phyloP scores from a whole-genome alignment of 1,284 basidiomycete genomes.

The Inonotus hispidus region DNA sequence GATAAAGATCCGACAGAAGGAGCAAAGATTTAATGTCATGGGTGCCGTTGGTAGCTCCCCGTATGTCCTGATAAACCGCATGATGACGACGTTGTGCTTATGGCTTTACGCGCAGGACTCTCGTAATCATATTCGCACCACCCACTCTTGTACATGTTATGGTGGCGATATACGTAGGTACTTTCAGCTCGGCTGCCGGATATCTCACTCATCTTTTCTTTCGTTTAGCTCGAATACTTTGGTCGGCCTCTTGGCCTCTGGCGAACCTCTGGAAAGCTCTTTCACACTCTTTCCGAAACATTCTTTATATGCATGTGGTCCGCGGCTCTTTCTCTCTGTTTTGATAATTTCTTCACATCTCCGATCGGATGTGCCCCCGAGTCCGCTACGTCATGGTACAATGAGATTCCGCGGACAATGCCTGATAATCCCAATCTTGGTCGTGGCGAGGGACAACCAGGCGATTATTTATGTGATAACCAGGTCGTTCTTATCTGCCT shows the following conservation, averaged over 20 bases:
- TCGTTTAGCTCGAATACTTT: slow-evolving; percentile 78
- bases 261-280: slow-evolving; percentile 77
- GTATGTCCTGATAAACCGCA: slow-evolving; percentile 40
- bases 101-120: slow-evolving; percentile 44
- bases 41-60: slow-evolving; percentile 79
- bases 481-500: slow-evolving; percentile 73
- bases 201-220: neutral
- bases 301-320: slow-evolving; percentile 91
- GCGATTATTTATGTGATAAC: slow-evolving; percentile 56
- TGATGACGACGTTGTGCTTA: neutral
- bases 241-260: slow-evolving; percentile 86
- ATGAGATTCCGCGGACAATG: slow-evolving; percentile 44
- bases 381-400: slow-evolving; percentile 65
- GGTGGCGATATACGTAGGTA: slow-evolving; percentile 66
- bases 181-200: neutral
- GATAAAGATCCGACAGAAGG: slow-evolving; percentile 62
- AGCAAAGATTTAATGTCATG: slow-evolving; percentile 45
- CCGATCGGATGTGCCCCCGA: slow-evolving; percentile 67
- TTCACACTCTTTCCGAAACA: slow-evolving; percentile 77
- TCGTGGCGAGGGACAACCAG: slow-evolving; percentile 40
- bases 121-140: slow-evolving; percentile 85
- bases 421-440: slow-evolving; percentile 32
- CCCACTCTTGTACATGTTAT: slow-evolving; percentile 84
- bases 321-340: slow-evolving; percentile 79
- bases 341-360: slow-evolving; percentile 91